Evolutionary conservation across 225 moss, liverwort and hornwort genomes (phyloP), one percentile per base, ranked within the genome.

Genomic region (Sphagnum tenellum): DNA sequence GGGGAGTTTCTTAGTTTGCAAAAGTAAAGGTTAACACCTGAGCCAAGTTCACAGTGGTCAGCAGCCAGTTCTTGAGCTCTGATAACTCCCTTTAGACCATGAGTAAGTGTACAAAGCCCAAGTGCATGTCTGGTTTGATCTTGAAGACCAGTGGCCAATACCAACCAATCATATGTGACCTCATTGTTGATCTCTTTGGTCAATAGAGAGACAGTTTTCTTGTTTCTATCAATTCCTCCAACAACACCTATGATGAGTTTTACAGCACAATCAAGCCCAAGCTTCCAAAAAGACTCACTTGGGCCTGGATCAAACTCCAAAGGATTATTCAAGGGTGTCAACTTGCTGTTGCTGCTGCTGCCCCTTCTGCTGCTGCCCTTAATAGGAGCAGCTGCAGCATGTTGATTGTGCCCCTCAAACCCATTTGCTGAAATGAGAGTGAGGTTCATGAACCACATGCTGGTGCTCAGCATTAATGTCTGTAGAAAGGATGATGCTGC

Each of bases 181-280:
- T 67, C 63, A 29, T 67, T 47, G n/a, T 77, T 79, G 29, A 29
- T 29, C 29, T 29, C 29, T 29, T 29, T 29, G 9, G 29, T 77
- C 44, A 76, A 72, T 56, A 84, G 80, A 11, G 48, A 47, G 14
- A 84, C 57, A 46, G 64, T 62, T 7, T 59, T 69, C 3, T 62
- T 63, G 57, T 77, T 74, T 51, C 83, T 58, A 67, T 80, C 59
- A 55, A 84, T 76, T 3, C 56, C 72, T 44, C 48, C 76, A n/a
- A 84, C 77, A 3, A 47, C 29, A 4, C 76, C 83, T 50, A 53
- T 55, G 51, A 84, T 70, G 4, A 79, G n/a, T 46, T 84, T 79
- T 7, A 84, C 57, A 51, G 77, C 79, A 53, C 83, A 84, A 55
- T 84, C 83, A 52, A 84, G 58, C 3, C 83, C 83, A 11, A 84